Evolutionary conservation across 2,329 filamentous ascomycete genomes (phyloP).

Genomic region (Aspergillus costaricaensis): DNA sequence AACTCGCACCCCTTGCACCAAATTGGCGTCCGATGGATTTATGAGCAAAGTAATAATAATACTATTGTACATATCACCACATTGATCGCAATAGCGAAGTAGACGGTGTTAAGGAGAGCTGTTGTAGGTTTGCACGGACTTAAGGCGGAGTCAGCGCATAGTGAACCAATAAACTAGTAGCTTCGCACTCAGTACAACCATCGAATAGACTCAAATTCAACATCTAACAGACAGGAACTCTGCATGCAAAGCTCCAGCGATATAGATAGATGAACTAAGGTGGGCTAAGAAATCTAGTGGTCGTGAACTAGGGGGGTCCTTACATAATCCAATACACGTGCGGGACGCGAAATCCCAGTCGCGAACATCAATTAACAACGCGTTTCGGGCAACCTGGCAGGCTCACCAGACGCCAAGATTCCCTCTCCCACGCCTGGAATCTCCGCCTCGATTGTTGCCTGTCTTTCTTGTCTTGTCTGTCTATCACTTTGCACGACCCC

Average conservation of each 20-base stretch:
- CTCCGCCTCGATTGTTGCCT: not conserved
- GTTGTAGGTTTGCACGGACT: not conserved
- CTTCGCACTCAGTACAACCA: no score
- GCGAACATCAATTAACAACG: slow-evolving; percentile 28
- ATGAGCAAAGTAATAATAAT: slow-evolving; percentile 26
- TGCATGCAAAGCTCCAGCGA: no score
- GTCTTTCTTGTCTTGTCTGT: not conserved
- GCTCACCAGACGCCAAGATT: not conserved
- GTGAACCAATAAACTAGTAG: not conserved
- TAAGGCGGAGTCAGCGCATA: no score
- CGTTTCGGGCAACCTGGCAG: slow-evolving; percentile 16
- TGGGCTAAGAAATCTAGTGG: no score
- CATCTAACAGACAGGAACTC: no score
- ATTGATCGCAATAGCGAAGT: slow-evolving; percentile 4
- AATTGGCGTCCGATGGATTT: slow-evolving; percentile 16
- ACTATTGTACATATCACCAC: slow-evolving; percentile 24
- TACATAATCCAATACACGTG: slow-evolving; percentile 17
- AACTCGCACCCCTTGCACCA: slow-evolving; percentile 13
- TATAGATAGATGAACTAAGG: no score
- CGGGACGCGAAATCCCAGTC: slow-evolving; percentile 16
- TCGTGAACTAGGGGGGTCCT: not conserved
- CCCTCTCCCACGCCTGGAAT: not conserved
- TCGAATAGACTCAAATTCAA: no score
- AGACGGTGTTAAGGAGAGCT: not conserved
- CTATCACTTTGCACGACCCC: not conserved